phyloP scores from a whole-genome alignment of 352 stramenopile species.

The Phytophthora sansomeana region DNA sequence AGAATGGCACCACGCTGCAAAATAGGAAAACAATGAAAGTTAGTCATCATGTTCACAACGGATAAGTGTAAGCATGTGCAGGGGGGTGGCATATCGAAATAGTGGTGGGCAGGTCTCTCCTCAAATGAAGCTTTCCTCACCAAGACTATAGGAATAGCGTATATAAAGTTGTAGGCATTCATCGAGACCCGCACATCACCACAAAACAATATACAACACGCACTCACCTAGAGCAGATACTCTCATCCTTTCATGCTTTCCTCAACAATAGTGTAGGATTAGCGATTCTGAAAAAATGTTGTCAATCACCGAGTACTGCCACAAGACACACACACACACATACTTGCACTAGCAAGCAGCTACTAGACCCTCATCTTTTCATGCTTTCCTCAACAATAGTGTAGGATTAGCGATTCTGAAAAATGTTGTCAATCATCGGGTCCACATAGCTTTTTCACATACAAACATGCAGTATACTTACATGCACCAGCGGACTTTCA shows the following conservation, averaged over 20 bases:
- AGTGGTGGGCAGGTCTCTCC: constrained; percentile 36
- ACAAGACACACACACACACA: constrained; percentile 1
- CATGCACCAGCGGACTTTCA: constrained; percentile 45
- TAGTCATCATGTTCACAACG: constrained; percentile 7
- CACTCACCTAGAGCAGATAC: constrained; percentile 1
- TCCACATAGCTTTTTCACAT: constrained; percentile 12
- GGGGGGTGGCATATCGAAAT: constrained; percentile 1
- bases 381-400: constrained; percentile 30
- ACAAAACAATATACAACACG: constrained; percentile 2
- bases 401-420: constrained; percentile 40
- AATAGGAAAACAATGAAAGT: constrained; percentile 21
- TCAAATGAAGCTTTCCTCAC: constrained; percentile 39
- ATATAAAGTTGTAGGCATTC: constrained; percentile 65
- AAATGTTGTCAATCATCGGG: constrained; percentile 30
- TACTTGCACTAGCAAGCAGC: constrained; percentile 9
- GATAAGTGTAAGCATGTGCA: constrained; percentile 8
- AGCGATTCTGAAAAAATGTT: constrained; percentile 43
- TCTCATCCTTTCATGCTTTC: constrained; percentile 32
- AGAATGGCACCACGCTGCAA: constrained; percentile 95
- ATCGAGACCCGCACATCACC: constrained; percentile 51
- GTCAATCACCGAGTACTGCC: constrained; percentile 23
- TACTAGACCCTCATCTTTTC: constrained; percentile 21
- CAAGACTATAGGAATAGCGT: constrained; percentile 64
- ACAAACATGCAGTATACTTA: constrained; percentile 20
- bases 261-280: constrained; percentile 40